Evolutionary conservation across 495 filamentous ascomycete species (phyloP).

Genomic region (Acidiella bohemica): DNA sequence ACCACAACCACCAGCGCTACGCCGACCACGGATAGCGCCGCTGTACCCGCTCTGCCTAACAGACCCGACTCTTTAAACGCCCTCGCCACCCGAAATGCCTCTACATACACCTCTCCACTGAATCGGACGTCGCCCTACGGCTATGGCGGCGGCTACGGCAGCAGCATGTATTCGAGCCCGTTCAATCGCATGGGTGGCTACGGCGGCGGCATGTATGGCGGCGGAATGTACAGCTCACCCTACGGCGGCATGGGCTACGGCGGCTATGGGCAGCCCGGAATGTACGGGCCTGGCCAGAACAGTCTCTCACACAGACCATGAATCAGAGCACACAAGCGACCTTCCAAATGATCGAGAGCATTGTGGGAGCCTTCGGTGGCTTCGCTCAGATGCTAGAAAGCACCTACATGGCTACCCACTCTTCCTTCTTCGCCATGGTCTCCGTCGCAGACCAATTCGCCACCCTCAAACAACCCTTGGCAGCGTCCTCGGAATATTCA

Average conservation of each 20-base stretch:
- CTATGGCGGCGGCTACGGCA: conserved; percentile 14
- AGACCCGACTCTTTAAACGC: conserved; percentile 63
- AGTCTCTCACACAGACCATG: conserved; percentile 82
- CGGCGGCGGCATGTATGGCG: conserved; percentile 39
- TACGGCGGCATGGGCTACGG: conserved; percentile 46
- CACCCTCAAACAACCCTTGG: conserved; percentile 83
- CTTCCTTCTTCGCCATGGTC: conserved; percentile 97
- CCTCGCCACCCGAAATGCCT: conserved; percentile 69
- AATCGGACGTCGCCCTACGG: conserved; percentile 19
- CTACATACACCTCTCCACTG: conserved; percentile 34
- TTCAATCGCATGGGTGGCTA: conserved; percentile 51
- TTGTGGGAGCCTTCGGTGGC: conserved; percentile 95
- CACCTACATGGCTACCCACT: conserved; percentile 99
- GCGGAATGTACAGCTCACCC: conserved; percentile 46
- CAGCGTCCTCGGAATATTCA: conserved; percentile 89
- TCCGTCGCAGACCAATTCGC: conserved; percentile 95
- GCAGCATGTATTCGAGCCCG: conserved; percentile 47
- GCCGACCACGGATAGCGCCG: conserved; percentile 30
- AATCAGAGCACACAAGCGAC: conserved; percentile 88
- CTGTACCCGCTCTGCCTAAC: conserved; percentile 62
- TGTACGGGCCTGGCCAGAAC: conserved; percentile 72
- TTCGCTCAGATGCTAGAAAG: conserved; percentile 99
- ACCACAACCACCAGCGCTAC: conserved; percentile 34
- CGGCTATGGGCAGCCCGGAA: conserved; percentile 35
- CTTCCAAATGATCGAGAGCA: conserved; percentile 96